These are phyloP conservation scores for Chalciporus pseudorubinellus DNA, from an alignment of 768 basidiomycete genomes.

Conservation along the genomic window DNA sequence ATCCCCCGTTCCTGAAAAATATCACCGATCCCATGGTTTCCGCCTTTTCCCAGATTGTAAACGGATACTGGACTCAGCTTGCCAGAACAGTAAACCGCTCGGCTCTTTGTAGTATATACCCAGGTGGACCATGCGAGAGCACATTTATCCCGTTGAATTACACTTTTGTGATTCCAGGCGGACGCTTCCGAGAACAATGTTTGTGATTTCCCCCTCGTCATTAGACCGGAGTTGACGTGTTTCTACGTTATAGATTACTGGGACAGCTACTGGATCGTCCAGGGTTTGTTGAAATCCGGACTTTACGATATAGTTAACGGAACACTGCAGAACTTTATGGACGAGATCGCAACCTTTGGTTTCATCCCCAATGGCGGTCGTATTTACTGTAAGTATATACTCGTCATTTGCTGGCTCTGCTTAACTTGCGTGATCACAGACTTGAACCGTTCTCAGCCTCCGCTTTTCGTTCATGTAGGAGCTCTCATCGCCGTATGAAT, in stretches of 20 bases:
- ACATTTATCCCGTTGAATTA: slow-evolving; percentile 87
- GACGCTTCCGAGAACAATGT: slow-evolving; percentile 84
- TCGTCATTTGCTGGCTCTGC: neutral
- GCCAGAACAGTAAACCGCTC: slow-evolving; percentile 72
- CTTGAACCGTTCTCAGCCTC: slow-evolving; percentile 89
- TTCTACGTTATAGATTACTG: slow-evolving; percentile 42
- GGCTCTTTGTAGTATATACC: slow-evolving; percentile 53
- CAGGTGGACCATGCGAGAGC: slow-evolving; percentile 65
- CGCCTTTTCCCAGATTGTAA: slow-evolving; percentile 76
- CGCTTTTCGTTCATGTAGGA: slow-evolving; percentile 74
- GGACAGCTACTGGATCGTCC: slow-evolving; percentile 84
- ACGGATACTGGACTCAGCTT: slow-evolving; percentile 82
- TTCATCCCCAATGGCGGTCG: slow-evolving; percentile 96
- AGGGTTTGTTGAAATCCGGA: slow-evolving; percentile 81
- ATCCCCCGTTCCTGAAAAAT: slow-evolving; percentile 67
- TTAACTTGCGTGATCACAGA: slow-evolving; percentile 41
- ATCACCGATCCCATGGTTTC: slow-evolving; percentile 66
- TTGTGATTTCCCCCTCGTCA: slow-evolving; percentile 34
- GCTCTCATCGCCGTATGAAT: slow-evolving; percentile 9
- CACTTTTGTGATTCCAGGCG: slow-evolving; percentile 88
- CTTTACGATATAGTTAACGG: slow-evolving; percentile 70
- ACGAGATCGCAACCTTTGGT: slow-evolving; percentile 77
- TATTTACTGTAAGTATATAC: slow-evolving; percentile 65
- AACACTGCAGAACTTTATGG: slow-evolving; percentile 93
- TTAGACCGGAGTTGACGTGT: neutral